These are phyloP conservation scores for Saturnispora kantuleensis DNA, from an alignment of 805 yeast species.

Conservation along the genomic window DNA sequence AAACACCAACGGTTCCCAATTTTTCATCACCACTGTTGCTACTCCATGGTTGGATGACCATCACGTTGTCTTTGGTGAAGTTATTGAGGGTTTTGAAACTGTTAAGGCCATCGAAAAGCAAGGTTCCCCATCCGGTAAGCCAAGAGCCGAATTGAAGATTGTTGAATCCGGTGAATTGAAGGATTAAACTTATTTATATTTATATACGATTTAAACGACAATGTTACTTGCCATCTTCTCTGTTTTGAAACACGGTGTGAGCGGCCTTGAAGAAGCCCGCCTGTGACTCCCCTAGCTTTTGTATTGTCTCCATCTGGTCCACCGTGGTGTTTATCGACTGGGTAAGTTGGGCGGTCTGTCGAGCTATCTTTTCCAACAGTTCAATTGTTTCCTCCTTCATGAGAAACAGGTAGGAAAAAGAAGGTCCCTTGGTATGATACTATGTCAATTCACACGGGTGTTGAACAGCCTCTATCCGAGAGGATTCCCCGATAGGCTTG, in stretches of 20 bases:
- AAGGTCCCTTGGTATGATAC: too few relatives aligned
- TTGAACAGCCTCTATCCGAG: not conserved
- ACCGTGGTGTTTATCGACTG: slow-evolving; percentile 17
- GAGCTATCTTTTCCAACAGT: slow-evolving; percentile 16
- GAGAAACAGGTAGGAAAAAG: not conserved
- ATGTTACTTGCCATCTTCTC: slow-evolving; percentile 21
- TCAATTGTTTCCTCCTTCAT: slow-evolving; percentile 10
- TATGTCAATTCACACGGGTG: not conserved
- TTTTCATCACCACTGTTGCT: slow-evolving; percentile 86
- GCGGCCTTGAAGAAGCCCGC: slow-evolving; percentile 24
- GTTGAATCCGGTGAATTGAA: slow-evolving; percentile 50
- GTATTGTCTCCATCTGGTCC: slow-evolving; percentile 20
- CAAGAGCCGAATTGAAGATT: slow-evolving; percentile 39
- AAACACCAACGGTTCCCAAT: slow-evolving; percentile 96
- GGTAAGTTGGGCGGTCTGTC: slow-evolving; percentile 17
- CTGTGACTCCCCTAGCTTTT: slow-evolving; percentile 21
- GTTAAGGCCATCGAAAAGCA: slow-evolving; percentile 74
- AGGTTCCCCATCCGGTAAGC: slow-evolving; percentile 41
- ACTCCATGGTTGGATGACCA: slow-evolving; percentile 87
- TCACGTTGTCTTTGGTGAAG: slow-evolving; percentile 94
- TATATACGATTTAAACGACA: not conserved
- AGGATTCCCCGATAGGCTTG: slow-evolving; percentile 8
- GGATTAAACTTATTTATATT: slow-evolving; percentile 14
- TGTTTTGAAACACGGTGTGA: slow-evolving; percentile 22
- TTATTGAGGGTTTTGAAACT: slow-evolving; percentile 72